Evolutionary conservation across 441 rosid genomes (phyloP).

Genomic region (Gossypium schwendimanii): DNA sequence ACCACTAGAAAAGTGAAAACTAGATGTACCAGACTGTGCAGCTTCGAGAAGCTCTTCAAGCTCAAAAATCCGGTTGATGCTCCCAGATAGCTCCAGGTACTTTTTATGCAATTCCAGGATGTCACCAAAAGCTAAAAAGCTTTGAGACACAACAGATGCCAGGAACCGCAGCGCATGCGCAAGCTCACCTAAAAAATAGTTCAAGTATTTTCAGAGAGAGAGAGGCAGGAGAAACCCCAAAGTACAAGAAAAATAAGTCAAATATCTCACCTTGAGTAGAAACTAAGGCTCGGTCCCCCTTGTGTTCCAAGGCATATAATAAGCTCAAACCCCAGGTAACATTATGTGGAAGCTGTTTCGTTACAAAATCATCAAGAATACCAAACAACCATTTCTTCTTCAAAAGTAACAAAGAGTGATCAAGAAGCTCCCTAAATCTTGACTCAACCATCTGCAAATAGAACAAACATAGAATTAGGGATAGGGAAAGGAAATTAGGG

Average conservation of each 20-base stretch:
- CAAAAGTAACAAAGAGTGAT: conserved; percentile 71
- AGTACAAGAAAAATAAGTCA: conserved; percentile 4
- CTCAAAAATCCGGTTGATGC: conserved; percentile 90
- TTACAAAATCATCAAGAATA: conserved; percentile 87
- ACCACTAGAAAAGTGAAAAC: conserved; percentile 6
- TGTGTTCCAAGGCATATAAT: conserved; percentile 90
- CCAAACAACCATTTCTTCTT: conserved; percentile 95
- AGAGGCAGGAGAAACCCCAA: not conserved
- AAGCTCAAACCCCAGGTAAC: conserved; percentile 99
- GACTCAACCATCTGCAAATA: conserved; percentile 80
- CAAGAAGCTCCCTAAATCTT: conserved; percentile 80
- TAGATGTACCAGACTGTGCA: conserved; percentile 63
- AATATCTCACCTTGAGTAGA: conserved; percentile 73
- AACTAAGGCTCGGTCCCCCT: conserved; percentile 73
- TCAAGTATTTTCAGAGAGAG: conserved; percentile 12
- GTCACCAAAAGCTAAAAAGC: conserved; percentile 98
- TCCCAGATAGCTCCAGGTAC: conserved; percentile 89
- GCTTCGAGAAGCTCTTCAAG: conserved; percentile 93
- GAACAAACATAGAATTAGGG: not conserved
- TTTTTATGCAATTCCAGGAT: conserved; percentile 91
- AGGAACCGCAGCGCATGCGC: conserved; percentile 96
- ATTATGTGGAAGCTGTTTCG: conserved; percentile 97
- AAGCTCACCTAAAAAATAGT: conserved; percentile 67
- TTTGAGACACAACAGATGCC: conserved; percentile 98
- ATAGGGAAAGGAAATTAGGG: not conserved